Conservation (phyloP, 169 alveolate species). For the Babesia gibsoni region DNA sequence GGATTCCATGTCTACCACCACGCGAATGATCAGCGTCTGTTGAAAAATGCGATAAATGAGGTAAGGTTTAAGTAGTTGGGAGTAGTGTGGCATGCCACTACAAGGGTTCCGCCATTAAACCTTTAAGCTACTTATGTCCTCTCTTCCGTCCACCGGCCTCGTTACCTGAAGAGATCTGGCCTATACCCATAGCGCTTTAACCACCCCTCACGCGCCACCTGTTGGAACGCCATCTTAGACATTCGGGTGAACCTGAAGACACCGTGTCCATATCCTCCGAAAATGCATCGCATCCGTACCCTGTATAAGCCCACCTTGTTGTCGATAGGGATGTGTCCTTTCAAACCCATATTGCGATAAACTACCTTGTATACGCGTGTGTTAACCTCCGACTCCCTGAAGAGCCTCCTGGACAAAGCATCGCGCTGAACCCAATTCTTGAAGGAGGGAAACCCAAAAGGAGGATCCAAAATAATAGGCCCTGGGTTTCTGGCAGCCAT, state of each 20-base stretch:
- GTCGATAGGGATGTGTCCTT: conserved; percentile 77
- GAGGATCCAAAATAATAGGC: conserved; percentile 76
- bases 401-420: conserved; percentile 70
- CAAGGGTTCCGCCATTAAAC: too few relatives aligned
- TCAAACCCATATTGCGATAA: conserved; percentile 74
- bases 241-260: conserved; percentile 78
- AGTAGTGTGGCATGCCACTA: too few relatives aligned
- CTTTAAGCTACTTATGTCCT: too few relatives aligned
- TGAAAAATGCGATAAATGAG: too few relatives aligned
- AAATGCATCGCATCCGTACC: conserved; percentile 78
- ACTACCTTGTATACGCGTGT: conserved; percentile 76
- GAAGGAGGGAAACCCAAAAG: conserved; percentile 81
- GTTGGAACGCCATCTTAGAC: conserved; percentile 81
- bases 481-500: conserved; percentile 87
- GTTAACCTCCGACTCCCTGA: conserved; percentile 80
- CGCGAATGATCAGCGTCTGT: too few relatives aligned
- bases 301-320: conserved; percentile 78
- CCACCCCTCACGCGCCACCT: conserved; percentile 85
- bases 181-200: conserved; percentile 76
- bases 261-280: conserved; percentile 80
- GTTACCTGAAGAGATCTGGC: conserved; percentile 74
- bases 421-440: conserved; percentile 74
- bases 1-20: too few relatives aligned
- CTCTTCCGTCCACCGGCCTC: too few relatives aligned
- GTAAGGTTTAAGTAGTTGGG: too few relatives aligned